These are phyloP conservation scores for Fusarium sp. DNA, from an alignment of 2,329 filamentous ascomycete species.

Conservation along the genomic window DNA sequence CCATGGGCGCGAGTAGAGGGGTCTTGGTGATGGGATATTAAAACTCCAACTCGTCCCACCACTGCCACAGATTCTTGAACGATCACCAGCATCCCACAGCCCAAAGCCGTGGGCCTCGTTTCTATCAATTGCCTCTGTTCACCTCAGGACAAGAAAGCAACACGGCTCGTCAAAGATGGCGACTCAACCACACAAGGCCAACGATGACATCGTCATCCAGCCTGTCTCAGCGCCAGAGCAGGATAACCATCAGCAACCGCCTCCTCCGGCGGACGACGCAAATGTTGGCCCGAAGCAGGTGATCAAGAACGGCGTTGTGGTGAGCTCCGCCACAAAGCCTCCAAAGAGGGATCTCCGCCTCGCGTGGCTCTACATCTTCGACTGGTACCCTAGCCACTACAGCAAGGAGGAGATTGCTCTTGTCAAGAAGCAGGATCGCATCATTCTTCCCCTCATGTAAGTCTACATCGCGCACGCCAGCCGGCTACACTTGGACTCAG, in stretches of 20 bases:
- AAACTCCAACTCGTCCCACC: neutral
- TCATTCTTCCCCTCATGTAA: constrained; percentile 48
- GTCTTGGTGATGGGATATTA: neutral
- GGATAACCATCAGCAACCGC: neutral
- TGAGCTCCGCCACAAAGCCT: constrained; percentile 41
- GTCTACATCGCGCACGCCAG: neutral
- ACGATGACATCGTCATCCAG: neutral
- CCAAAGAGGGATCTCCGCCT: constrained; percentile 36
- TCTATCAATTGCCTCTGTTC: neutral
- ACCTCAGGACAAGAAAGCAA: neutral
- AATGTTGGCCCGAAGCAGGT: constrained; percentile 1
- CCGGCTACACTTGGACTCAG: neutral
- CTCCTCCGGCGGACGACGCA: neutral
- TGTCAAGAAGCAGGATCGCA: constrained; percentile 45
- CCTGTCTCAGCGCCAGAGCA: neutral
- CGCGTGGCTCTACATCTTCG: constrained; percentile 32
- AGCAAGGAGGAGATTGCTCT: constrained; percentile 45
- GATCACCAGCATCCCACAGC: neutral
- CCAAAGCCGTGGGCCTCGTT: neutral
- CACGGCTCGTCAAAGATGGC: neutral
- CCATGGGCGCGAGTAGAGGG: neutral
- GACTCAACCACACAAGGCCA: neutral
- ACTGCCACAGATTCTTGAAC: neutral
- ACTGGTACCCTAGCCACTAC: constrained; percentile 51
- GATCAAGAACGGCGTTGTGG: constrained; percentile 38